These are phyloP conservation scores for Fusarium newnesense DNA, from an alignment of 2,329 filamentous ascomycete species.

Conservation along the genomic window DNA sequence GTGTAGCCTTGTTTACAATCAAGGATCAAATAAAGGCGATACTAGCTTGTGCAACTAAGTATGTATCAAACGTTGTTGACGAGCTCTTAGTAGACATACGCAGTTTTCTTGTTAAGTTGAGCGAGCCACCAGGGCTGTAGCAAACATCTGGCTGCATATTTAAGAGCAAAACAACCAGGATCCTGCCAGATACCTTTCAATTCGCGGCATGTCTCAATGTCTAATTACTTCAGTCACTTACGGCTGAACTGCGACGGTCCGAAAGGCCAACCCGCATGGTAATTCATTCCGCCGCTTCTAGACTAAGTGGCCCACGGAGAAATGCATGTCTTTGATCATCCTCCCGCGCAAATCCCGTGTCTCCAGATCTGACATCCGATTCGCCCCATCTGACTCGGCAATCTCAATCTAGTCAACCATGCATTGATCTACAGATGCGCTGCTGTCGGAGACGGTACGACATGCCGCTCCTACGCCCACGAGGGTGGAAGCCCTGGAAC, in stretches of 20 bases:
- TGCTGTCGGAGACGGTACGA: background rate
- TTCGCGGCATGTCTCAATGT: background rate
- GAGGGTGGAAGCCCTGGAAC: background rate
- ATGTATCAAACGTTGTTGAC: too few relatives aligned
- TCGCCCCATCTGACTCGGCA: background rate
- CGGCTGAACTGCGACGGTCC: background rate
- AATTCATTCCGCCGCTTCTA: background rate
- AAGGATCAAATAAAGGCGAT: too few relatives aligned
- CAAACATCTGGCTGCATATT: too few relatives aligned
- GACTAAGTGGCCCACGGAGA: background rate
- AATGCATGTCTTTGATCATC: background rate
- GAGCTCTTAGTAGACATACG: background rate
- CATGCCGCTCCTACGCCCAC: background rate
- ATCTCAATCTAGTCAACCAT: background rate
- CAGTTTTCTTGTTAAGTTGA: too few relatives aligned
- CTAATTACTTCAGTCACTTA: background rate
- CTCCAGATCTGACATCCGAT: background rate
- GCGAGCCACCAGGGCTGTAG: too few relatives aligned
- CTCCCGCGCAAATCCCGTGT: background rate
- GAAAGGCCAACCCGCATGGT: background rate
- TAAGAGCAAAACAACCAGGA: too few relatives aligned
- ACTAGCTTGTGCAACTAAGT: background rate
- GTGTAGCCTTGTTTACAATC: rapidly evolving
- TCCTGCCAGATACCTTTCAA: background rate
- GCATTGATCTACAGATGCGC: background rate